A percentile compares a stretch with the other conserved stretches of the same genome.
Conservation (phyloP, 2,329 filamentous ascomycete species). For the Claviceps monticola region DNA sequence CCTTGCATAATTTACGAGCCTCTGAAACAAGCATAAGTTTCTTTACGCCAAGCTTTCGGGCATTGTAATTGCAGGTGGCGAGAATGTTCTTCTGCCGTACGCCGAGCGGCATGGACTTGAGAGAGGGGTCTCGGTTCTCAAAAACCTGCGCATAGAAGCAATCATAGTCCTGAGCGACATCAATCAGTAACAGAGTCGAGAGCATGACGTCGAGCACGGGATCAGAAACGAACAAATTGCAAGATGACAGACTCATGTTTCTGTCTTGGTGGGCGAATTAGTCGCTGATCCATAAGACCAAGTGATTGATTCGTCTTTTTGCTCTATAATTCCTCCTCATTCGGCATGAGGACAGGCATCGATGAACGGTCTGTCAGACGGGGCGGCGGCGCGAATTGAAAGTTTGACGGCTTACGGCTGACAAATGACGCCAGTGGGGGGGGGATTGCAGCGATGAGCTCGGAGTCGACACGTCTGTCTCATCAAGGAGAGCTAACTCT, state of each 20-base stretch:
- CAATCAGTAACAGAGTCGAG: background rate
- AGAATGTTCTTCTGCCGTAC: constrained; percentile 89
- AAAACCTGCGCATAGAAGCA: constrained; percentile 93
- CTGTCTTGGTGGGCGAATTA: constrained; percentile 23
- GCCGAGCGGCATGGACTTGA: constrained; percentile 63
- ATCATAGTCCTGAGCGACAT: constrained; percentile 51
- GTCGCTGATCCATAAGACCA: constrained; percentile 6
- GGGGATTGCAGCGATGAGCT: background rate
- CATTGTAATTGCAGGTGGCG: constrained; percentile 89
- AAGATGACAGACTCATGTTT: constrained; percentile 58
- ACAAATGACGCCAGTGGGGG: background rate
- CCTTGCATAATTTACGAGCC: constrained; percentile 66
- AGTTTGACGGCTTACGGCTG: background rate
- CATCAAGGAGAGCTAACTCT: background rate
- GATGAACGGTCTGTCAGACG: background rate
- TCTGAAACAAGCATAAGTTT: constrained; percentile 82
- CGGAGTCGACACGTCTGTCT: background rate
- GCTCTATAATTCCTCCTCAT: background rate
- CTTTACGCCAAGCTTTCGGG: constrained; percentile 54
- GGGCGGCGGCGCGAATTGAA: background rate
- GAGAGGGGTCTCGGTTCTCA: constrained; percentile 61
- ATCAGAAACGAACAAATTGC: constrained; percentile 54
- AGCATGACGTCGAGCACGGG: background rate
- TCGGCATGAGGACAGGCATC: background rate
- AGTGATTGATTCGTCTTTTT: background rate